phyloP scores from a whole-genome alignment of 768 basidiomycete species.

The Serpula lacrymans region DNA sequence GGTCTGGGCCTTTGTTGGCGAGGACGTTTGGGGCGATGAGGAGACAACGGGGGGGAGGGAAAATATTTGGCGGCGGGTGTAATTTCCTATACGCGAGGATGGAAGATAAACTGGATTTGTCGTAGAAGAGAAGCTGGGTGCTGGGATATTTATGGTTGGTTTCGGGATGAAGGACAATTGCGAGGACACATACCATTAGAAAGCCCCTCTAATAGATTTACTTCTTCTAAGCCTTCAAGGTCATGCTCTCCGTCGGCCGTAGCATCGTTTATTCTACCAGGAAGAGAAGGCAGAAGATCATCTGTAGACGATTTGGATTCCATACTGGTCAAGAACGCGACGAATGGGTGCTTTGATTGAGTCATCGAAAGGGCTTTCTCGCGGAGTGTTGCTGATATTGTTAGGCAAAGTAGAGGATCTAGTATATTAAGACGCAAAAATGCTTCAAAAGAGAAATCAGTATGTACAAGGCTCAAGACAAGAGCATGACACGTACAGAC shows the following conservation, averaged over 20 bases:
- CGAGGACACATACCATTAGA: slow-evolving; percentile 46
- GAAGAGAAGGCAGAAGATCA: not conserved
- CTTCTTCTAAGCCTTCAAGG: slow-evolving; percentile 57
- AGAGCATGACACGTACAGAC: slow-evolving; percentile 57
- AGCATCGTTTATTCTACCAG: slow-evolving; percentile 9
- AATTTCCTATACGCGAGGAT: slow-evolving; percentile 65
- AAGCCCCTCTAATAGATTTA: slow-evolving; percentile 66
- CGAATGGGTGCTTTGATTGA: slow-evolving; percentile 32
- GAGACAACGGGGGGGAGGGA: slow-evolving; percentile 52
- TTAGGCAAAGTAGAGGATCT: slow-evolving; percentile 81
- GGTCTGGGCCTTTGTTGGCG: slow-evolving; percentile 46
- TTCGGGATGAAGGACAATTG: not conserved
- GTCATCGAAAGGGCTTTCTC: slow-evolving; percentile 62
- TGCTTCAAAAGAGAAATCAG: slow-evolving; percentile 41
- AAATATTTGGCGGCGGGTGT: slow-evolving; percentile 65
- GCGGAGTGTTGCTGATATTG: slow-evolving; percentile 82
- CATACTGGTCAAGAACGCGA: slow-evolving; percentile 18
- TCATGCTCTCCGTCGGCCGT: slow-evolving; percentile 37
- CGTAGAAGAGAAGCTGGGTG: slow-evolving; percentile 41
- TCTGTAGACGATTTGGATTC: slow-evolving; percentile 14
- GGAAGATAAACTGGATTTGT: slow-evolving; percentile 49
- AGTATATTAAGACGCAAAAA: slow-evolving; percentile 66
- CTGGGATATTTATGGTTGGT: slow-evolving; percentile 21
- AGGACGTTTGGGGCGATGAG: slow-evolving; percentile 42
- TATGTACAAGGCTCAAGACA: not conserved